Percentiles rank a stretch among this genome's conserved stretches.
These are phyloP conservation scores for Solanum tacnaense DNA, from an alignment of 257 asterid species.

Conservation along the genomic window DNA sequence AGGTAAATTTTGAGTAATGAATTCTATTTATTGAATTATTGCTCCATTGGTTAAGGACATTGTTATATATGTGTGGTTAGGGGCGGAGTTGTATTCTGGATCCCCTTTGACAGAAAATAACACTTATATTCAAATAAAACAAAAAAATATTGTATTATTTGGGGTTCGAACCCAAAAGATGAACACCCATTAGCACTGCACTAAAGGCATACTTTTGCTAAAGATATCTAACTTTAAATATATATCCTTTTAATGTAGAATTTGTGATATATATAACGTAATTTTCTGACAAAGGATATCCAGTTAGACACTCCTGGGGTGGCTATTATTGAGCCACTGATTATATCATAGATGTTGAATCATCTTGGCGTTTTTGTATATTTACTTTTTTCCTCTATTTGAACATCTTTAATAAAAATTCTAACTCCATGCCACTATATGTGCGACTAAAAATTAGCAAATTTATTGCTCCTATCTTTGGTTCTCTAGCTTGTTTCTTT, in stretches of 20 bases:
- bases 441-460: neutral
- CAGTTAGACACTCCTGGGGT: too few species aligned
- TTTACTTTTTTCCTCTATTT: neutral
- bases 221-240: too few species aligned
- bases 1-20: neutral
- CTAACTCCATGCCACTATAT: fast-evolving
- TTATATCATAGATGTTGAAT: neutral
- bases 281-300: too few species aligned
- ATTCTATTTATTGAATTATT: neutral
- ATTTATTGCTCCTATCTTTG: neutral
- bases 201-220: too few species aligned
- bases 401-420: neutral
- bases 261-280: too few species aligned
- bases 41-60: neutral
- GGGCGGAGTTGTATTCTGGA: neutral
- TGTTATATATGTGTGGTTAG: neutral
- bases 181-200: too few species aligned
- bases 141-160: too few species aligned
- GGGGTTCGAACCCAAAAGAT: too few species aligned
- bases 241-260: too few species aligned
- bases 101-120: neutral
- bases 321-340: too few species aligned
- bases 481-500: neutral
- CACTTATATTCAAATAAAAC: too few species aligned
- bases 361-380: too few species aligned